phyloP scores from a whole-genome alignment of 1,284 basidiomycete genomes.

The Lignosus rhinocerotis region DNA sequence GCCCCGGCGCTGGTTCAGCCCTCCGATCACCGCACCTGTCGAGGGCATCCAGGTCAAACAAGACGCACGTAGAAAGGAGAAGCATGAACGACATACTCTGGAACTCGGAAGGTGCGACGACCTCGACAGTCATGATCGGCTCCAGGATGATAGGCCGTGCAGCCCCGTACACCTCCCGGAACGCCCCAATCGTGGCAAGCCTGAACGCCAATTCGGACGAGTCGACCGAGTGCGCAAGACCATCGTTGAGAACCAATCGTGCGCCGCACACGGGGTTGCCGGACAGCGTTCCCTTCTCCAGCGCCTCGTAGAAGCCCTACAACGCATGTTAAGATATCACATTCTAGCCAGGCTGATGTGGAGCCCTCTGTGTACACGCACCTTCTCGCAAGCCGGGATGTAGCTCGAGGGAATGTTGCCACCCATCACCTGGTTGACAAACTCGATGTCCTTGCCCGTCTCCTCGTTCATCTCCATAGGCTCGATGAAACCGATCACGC shows the following conservation, averaged over 20 bases:
- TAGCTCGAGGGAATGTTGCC: constrained; percentile 91
- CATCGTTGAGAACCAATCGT: constrained; percentile 90
- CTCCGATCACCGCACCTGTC: constrained; percentile 85
- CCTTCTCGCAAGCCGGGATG: constrained; percentile 96
- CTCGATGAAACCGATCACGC: constrained; percentile 91
- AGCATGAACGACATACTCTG: constrained; percentile 62
- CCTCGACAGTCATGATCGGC: constrained; percentile 98
- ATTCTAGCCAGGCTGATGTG: neutral
- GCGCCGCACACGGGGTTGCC: constrained; percentile 90
- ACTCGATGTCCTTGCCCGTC: constrained; percentile 84
- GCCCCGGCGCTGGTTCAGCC: constrained; percentile 90
- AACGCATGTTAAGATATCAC: neutral
- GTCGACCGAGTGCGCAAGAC: constrained; percentile 93
- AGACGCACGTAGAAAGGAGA: neutral
- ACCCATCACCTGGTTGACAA: constrained; percentile 90
- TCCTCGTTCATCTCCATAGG: constrained; percentile 84
- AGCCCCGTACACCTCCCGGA: constrained; percentile 86
- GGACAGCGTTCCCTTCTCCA: constrained; percentile 89
- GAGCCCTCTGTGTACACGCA: constrained; percentile 32
- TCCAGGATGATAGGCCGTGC: constrained; percentile 88
- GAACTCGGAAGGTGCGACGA: constrained; percentile 95
- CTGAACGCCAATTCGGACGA: constrained; percentile 97
- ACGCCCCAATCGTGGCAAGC: constrained; percentile 87
- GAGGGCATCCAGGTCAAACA: neutral
- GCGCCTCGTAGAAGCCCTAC: constrained; percentile 93